Base-by-base conservation (phyloP, 768 basidiomycete genomes). In the Boletus sp. region DNA sequence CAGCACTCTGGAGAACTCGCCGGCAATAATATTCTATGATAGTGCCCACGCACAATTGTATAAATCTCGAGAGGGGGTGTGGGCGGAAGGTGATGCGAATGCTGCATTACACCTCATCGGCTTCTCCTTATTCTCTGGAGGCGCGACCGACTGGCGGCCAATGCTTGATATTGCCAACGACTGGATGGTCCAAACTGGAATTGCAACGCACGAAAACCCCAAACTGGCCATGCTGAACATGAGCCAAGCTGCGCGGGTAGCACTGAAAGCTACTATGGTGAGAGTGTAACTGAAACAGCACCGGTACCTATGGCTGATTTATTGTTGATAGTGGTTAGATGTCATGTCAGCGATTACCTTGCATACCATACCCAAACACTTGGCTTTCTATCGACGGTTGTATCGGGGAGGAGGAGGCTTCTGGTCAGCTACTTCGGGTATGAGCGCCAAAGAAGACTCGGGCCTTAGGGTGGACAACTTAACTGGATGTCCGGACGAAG, bases 401-500 rank as follows among this genome's bases (percentile, higher is more conserved):
- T 81, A 91, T 58, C 81, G 81, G 12, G 78, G 78, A 41, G 77
- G 73, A 47, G 71, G 74, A 15, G 78, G 76, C 39, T 83, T 75
- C 64, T 83, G 82, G 66, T 58, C 66, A 77, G 69, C 72, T 46
- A 67, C 63, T 45, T 60, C 66, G 29, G 63, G 64, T 42, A 52
- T 61, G 57, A 58, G 64, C 54, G 57, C 69, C 52, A 73, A 69
- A 63, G 72, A 73, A 15, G 73, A 78, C 47, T 73, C 74, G 50
- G 76, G 81, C 52, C 72, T 84, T 61, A 80, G 80, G 48, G 85
- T 92, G 81, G 87, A 89, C 60, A 71, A 74, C 46, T 71, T 92
- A 57, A 86, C 83, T 24, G 90, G 90, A 30, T 92, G 90, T 75
- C 85, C 90, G 3, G 88, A 93, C 64, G 87, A 87, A 63, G 86